A percentile compares a stretch with the other conserved stretches of the same genome.
Conservation (phyloP, 1,284 basidiomycete genomes). For the Lentinula novae-zelandiae region DNA sequence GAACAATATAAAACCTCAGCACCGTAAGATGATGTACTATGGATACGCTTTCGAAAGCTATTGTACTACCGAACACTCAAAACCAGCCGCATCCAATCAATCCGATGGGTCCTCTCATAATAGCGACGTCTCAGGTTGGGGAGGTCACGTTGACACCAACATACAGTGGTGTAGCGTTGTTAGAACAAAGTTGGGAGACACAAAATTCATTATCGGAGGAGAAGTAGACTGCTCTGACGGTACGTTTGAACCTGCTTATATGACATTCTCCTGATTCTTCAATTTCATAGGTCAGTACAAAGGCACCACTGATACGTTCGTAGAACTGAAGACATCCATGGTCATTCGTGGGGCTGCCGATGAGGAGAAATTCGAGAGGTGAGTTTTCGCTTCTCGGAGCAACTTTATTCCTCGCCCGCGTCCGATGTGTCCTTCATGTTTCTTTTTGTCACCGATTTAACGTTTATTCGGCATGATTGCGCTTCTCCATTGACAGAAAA, state of each 20-base stretch:
- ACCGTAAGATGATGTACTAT: constrained; percentile 64
- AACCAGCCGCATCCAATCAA: background rate
- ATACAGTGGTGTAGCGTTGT: constrained; percentile 95
- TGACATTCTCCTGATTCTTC: background rate
- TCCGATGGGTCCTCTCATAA: constrained; percentile 8
- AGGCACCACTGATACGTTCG: constrained; percentile 62
- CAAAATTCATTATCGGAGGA: constrained; percentile 85
- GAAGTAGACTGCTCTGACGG: constrained; percentile 93
- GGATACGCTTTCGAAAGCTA: constrained; percentile 89
- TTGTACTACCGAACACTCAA: constrained; percentile 52
- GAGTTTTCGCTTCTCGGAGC: constrained; percentile 20
- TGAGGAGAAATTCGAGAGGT: constrained; percentile 82
- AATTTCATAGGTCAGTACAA: constrained; percentile 46
- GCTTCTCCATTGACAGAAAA: constrained; percentile 51
- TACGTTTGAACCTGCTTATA: constrained; percentile 28
- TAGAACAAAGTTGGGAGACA: constrained; percentile 81
- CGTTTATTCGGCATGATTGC: background rate
- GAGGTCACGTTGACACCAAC: constrained; percentile 89
- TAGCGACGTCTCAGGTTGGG: constrained; percentile 61
- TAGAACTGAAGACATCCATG: constrained; percentile 94
- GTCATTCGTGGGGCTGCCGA: constrained; percentile 68
- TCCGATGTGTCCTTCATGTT: background rate
- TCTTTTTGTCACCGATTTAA: background rate
- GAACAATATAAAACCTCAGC: constrained; percentile 56
- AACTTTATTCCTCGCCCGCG: background rate